Base-by-base conservation (phyloP, 768 basidiomycete genomes). In the Pleurotus ostreatus region DNA sequence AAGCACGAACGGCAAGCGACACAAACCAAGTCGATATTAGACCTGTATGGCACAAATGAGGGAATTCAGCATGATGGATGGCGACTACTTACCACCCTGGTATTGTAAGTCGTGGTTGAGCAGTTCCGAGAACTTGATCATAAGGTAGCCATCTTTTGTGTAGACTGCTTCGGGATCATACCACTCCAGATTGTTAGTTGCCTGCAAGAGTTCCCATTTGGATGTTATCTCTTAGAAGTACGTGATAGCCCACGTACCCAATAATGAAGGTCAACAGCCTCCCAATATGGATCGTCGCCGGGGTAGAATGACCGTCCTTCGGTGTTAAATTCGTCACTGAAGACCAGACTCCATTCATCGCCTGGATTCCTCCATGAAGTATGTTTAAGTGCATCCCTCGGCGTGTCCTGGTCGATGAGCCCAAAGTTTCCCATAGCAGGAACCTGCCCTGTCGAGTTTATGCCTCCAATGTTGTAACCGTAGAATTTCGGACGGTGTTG, bases 241-340 rank as follows among this genome's bases (percentile, higher is more conserved):
- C 20, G 25, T 34, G 44, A 44, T 26, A 51, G 2, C 26, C 20
- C 18, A 8, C 55, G 23, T 55, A 84, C 83, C 88, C 89, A 91
- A 63, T 91, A 92, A 66, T 92, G 85, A 34, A 92, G 74, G 68
- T 92, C 77, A 18, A 72, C 85, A 38, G 90, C 88, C 65, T 90
- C 86, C 88, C 88, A 89, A 62, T 88, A 92, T 2, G 91, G 91
- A 67, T 93, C 91, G 60, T 92, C 89, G 4, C 88, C 88, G 41
- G 85, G 82, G 71, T 88, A 92, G 64, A 92, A 92, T 4, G 85
- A 78, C 59, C 91, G 75, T 3, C 89, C 88, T 18, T 86, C 83
- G 22, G 72, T 73, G 65, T 92, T 85, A 66, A 93, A 92, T 65
- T 93, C 91, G 69, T 93, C 91, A 3, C 83, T 86, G 66, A 89